Base-by-base conservation (phyloP, 352 stramenopile genomes). In the Globisporangium okanoganense region DNA sequence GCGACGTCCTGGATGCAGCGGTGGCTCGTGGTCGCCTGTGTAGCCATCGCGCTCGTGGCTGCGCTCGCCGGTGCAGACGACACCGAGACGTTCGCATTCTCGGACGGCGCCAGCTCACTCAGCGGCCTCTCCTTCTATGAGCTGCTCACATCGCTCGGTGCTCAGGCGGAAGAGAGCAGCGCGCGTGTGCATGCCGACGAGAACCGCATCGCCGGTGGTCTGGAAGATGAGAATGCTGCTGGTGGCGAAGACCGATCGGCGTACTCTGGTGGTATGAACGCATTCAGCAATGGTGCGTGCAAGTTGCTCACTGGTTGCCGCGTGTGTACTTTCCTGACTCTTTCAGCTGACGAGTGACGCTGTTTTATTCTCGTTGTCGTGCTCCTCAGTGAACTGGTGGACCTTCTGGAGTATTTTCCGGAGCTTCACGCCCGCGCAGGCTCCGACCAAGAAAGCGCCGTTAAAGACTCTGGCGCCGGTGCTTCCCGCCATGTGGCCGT, bases 361-460 rank as follows among this genome's bases (percentile, higher is more conserved):
- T 20, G 3, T 25, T 10, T 0, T n/a, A 6, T 9, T 40, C 3
- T 9, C n/a, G 8, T 12, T 29, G 12, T 56, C 13, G 27, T 52
- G 45, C 12, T 49, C 7, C 14, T 56, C n/a, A 56, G 49, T 29
- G n/a, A 29, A 43, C 29, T 56, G 49, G 49, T 43, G 49, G 49
- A 56, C 5, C 6, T 56, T 56, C n/a, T 56, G 49, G 40, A 45
- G 40, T 3, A 45, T 6, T 22, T 5, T 56, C 12, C 40, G 31
- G 49, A 56, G 10, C 9, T 40, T 56, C 49, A 56, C 40, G 29
- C 3, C 29, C 49, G 29, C n/a, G 10, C 5, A 9, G 43, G 49
- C 49, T 24, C 49, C 29, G 9, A 25, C 27, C 24, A 22, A 24
- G 10, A 53, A 20, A 8, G 16, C 6, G n/a, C 47, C 14, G 25